phyloP scores from a whole-genome alignment of 2,329 filamentous ascomycete species.

The Talaromyces sp. region DNA sequence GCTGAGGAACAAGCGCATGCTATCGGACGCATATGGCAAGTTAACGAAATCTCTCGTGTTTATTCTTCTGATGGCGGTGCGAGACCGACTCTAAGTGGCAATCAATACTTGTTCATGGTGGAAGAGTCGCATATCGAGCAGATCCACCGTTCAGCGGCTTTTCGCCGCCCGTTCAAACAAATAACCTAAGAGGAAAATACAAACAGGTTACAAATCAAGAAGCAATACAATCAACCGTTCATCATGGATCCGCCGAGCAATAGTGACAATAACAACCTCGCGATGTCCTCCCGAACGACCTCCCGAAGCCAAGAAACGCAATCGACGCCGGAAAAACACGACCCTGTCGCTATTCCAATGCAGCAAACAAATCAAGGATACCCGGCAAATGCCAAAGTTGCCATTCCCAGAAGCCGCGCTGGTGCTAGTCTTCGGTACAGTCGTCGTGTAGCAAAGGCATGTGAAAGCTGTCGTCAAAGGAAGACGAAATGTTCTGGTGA shows the following conservation, averaged over 20 bases:
- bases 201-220: neutral
- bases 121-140: neutral
- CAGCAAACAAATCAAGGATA: conserved; percentile 6
- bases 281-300: conserved; percentile 2
- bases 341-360: neutral
- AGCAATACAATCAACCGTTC: no score
- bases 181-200: neutral
- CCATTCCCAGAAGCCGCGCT: conserved; percentile 31
- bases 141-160: neutral
- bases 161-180: neutral
- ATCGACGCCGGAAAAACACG: conserved; percentile 12
- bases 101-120: neutral
- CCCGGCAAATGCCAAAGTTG: conserved; percentile 29
- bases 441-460: conserved; percentile 39
- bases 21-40: neutral
- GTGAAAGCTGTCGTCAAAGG: conserved; percentile 42
- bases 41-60: neutral
- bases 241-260: neutral
- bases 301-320: conserved; percentile 15
- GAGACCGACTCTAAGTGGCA: neutral
- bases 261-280: neutral
- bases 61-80: neutral
- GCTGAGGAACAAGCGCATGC: neutral
- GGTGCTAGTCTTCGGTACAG: conserved; percentile 24
- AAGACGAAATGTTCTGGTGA: conserved; percentile 49